Conservation (phyloP, 768 basidiomycete genomes). For the Mycena albidolilacea region DNA sequence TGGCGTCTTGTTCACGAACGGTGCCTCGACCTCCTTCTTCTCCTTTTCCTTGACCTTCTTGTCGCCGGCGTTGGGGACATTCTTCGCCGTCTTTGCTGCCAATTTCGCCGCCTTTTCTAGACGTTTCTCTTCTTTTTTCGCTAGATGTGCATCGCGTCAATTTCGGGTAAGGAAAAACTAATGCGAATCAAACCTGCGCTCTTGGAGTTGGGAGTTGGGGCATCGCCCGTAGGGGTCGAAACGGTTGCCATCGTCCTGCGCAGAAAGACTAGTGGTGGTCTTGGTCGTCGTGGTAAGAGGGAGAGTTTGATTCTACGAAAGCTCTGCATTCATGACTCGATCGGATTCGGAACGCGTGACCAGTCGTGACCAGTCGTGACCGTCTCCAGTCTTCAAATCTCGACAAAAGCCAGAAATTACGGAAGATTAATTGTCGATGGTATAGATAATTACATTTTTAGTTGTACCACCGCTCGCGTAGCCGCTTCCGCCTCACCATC, state of each 20-base stretch:
- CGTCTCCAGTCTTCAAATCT: background rate
- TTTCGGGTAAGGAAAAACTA: slow-evolving; percentile 5
- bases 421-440: slow-evolving; percentile 21
- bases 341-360: slow-evolving; percentile 22
- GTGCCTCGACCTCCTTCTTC: slow-evolving; percentile 76
- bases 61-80: slow-evolving; percentile 53
- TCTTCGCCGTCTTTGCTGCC: slow-evolving; percentile 76
- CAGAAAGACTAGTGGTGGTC: slow-evolving; percentile 10
- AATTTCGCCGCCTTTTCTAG: slow-evolving; percentile 85
- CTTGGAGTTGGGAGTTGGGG: slow-evolving; percentile 57
- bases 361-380: slow-evolving; percentile 29
- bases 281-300: slow-evolving; percentile 33
- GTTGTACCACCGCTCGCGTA: slow-evolving; percentile 83
- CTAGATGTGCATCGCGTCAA: slow-evolving; percentile 50
- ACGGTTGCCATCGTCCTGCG: slow-evolving; percentile 33
- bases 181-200: slow-evolving; percentile 52
- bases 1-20: slow-evolving; percentile 92
- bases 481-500: slow-evolving; percentile 78
- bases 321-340: slow-evolving; percentile 39
- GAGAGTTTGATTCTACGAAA: slow-evolving; percentile 36
- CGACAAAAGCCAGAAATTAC: background rate
- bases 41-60: slow-evolving; percentile 84
- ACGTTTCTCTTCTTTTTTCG: slow-evolving; percentile 89
- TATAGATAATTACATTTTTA: slow-evolving; percentile 45
- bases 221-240: slow-evolving; percentile 42